phyloP scores from a whole-genome alignment of 257 asterid genomes.

The Solanum sitiens region DNA sequence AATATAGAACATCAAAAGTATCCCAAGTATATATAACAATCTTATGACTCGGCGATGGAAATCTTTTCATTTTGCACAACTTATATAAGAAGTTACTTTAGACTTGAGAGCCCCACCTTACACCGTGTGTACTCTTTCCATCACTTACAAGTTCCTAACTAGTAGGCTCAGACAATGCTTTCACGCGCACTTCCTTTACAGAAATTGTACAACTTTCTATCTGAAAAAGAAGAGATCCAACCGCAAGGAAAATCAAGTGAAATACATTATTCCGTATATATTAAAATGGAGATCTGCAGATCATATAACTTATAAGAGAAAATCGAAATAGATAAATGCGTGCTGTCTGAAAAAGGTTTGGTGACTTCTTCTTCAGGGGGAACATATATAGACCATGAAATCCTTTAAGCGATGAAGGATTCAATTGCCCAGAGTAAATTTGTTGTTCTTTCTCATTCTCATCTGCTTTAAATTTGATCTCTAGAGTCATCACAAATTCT shows the following conservation, averaged over 20 bases:
- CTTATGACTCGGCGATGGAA: neutral
- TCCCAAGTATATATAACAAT: neutral
- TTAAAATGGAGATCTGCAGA: slow-evolving; percentile 9
- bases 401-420: slow-evolving; percentile 22
- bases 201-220: slow-evolving; percentile 1
- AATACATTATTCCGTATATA: slow-evolving; percentile 17
- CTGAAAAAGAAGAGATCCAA: slow-evolving; percentile 17
- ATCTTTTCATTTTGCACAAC: neutral
- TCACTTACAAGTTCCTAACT: slow-evolving; percentile 33
- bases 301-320: slow-evolving; percentile 36
- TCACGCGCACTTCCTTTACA: slow-evolving; percentile 31
- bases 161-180: slow-evolving; percentile 20
- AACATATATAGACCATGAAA: slow-evolving; percentile 40
- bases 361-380: slow-evolving; percentile 10
- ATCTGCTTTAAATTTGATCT: slow-evolving; percentile 3
- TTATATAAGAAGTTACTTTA: neutral
- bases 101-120: slow-evolving; percentile 27
- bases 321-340: slow-evolving; percentile 34
- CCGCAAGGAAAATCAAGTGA: neutral
- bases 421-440: slow-evolving; percentile 13
- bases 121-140: neutral
- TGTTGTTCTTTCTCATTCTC: neutral
- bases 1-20: neutral
- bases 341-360: slow-evolving; percentile 31
- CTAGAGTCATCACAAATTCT: slow-evolving; percentile 24